Conservation (phyloP, 768 basidiomycete species). For the Termitomyces sp. region DNA sequence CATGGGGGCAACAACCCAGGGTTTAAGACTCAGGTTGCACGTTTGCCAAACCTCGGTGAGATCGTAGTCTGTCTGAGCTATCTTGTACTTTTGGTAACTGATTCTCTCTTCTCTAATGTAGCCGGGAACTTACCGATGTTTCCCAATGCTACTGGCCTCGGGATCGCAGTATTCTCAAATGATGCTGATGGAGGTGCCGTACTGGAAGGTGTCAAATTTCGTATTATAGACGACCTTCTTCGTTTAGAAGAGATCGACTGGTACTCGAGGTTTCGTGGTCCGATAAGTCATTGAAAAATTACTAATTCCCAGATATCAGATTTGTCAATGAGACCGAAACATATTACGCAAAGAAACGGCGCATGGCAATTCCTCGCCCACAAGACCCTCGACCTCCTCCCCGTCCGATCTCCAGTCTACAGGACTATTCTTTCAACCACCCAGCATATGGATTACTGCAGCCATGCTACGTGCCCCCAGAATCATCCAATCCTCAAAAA, state of each 20-base stretch:
- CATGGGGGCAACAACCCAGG: slow-evolving; percentile 38
- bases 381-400: slow-evolving; percentile 16
- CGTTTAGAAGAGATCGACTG: slow-evolving; percentile 29
- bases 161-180: slow-evolving; percentile 32
- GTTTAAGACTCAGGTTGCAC: slow-evolving; percentile 20
- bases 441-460: slow-evolving; percentile 27
- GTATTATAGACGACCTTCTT: slow-evolving; percentile 31
- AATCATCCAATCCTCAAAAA: not conserved
- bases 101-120: not conserved
- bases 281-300: not conserved
- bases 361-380: slow-evolving; percentile 16
- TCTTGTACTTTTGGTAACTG: not conserved
- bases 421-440: slow-evolving; percentile 24
- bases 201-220: slow-evolving; percentile 30
- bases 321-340: slow-evolving; percentile 20
- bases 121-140: slow-evolving; percentile 12
- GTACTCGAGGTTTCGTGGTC: slow-evolving; percentile 25
- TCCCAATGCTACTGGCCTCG: slow-evolving; percentile 30
- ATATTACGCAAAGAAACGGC: slow-evolving; percentile 18
- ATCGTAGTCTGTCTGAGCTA: not conserved
- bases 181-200: slow-evolving; percentile 29
- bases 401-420: slow-evolving; percentile 14
- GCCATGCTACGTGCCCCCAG: slow-evolving; percentile 25
- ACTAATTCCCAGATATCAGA: slow-evolving; percentile 9
- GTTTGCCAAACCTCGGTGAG: slow-evolving; percentile 12